Percentiles rank a stretch among this genome's conserved stretches.
Evolutionary conservation across 306 rosid genomes (phyloP).

Genomic region (Psophocarpus tetragonolobus): DNA sequence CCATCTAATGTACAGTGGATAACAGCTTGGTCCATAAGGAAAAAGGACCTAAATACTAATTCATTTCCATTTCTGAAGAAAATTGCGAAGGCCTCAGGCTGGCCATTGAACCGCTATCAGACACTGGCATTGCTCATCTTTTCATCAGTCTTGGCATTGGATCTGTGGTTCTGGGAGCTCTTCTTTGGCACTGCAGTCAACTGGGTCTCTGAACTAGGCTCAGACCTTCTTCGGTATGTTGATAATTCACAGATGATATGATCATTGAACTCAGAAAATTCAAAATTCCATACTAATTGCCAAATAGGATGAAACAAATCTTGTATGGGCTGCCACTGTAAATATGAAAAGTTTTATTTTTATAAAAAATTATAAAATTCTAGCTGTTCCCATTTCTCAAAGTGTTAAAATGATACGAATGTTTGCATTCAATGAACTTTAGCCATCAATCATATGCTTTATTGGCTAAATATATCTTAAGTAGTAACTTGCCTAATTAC

Average conservation of each 20-base stretch:
- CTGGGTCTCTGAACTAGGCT: constrained; percentile 58
- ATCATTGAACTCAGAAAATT: constrained; percentile 28
- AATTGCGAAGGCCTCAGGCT: constrained; percentile 76
- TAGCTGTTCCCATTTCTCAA: background rate
- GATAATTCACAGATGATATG: constrained; percentile 57
- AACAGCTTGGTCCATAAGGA: constrained; percentile 86
- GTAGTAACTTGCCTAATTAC: background rate
- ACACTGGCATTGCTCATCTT: constrained; percentile 92
- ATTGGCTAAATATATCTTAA: background rate
- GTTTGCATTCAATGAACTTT: constrained; percentile 21
- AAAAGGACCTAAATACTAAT: constrained; percentile 48
- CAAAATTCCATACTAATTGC: constrained; percentile 19
- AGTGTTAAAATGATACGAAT: constrained; percentile 10
- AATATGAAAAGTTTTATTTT: constrained; percentile 29
- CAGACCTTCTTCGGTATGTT: constrained; percentile 49
- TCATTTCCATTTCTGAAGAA: constrained; percentile 85
- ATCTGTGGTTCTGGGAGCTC: constrained; percentile 97
- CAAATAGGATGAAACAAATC: constrained; percentile 23
- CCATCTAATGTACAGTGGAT: constrained; percentile 79
- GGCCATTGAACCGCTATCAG: constrained; percentile 98
- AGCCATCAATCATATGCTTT: background rate
- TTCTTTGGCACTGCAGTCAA: constrained; percentile 70
- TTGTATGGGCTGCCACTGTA: constrained; percentile 33
- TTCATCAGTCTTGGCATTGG: constrained; percentile 83
- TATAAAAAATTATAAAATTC: constrained; percentile 15